phyloP scores from a whole-genome alignment of 257 asterid species.

The Nicotiana knightiana region DNA sequence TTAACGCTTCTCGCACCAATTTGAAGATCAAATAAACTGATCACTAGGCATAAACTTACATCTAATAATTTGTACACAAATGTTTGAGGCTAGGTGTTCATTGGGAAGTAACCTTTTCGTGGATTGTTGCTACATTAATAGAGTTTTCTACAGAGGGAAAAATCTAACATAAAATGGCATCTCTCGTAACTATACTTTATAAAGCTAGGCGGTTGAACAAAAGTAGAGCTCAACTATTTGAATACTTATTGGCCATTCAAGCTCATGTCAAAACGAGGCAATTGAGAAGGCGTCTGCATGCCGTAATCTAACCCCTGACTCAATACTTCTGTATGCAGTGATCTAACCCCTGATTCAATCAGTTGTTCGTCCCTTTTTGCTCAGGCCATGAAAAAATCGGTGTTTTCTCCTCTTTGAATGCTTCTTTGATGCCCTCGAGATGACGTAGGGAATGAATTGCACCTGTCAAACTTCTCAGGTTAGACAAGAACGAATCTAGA shows the following conservation, averaged over 20 bases:
- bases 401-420: constrained; percentile 71
- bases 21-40: background rate
- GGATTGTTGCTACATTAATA: no score
- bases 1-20: background rate
- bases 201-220: background rate
- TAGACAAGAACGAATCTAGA: background rate
- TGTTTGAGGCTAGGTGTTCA: background rate
- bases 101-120: background rate
- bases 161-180: background rate
- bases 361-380: constrained; percentile 32
- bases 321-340: background rate
- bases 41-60: background rate
- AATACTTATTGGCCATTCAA: background rate
- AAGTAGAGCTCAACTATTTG: background rate
- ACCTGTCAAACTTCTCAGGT: constrained; percentile 37
- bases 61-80: background rate
- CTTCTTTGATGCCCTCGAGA: constrained; percentile 48
- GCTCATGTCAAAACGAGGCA: background rate
- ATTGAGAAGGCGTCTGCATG: background rate
- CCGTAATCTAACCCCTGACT: background rate
- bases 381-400: constrained; percentile 70
- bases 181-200: background rate
- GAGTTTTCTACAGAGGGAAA: background rate
- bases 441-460: constrained; percentile 60
- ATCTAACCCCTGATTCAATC: background rate